phyloP scores from a whole-genome alignment of 164 flowering plant genomes.

The Echeveria elegans region DNA sequence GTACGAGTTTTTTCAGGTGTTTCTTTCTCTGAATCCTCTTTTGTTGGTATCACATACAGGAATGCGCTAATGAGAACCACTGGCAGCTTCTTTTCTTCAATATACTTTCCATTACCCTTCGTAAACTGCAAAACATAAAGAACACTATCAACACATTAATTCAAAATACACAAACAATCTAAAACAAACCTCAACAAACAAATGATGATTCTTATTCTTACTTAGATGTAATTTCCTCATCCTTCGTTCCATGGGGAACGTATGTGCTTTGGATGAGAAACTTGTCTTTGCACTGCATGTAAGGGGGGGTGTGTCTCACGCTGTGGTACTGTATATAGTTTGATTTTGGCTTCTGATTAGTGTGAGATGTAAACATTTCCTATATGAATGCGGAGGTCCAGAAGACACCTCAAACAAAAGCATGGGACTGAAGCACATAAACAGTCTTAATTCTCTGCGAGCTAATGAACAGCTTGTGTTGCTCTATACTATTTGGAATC shows the following conservation, averaged over 20 bases:
- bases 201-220: no score
- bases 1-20: slow-evolving; percentile 8
- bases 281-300: slow-evolving; percentile 80
- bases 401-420: background rate
- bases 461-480: no score
- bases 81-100: slow-evolving; percentile 69
- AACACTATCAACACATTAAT: slow-evolving; percentile 38
- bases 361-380: background rate
- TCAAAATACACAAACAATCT: no score
- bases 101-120: slow-evolving; percentile 33
- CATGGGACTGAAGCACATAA: background rate
- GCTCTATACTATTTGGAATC: background rate
- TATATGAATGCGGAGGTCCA: background rate
- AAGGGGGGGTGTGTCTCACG: slow-evolving; percentile 52
- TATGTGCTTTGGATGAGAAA: slow-evolving; percentile 76
- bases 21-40: slow-evolving; percentile 23
- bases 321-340: slow-evolving; percentile 50
- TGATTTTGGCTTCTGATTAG: background rate
- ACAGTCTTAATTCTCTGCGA: background rate
- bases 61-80: slow-evolving; percentile 58
- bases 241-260: slow-evolving; percentile 51
- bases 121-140: slow-evolving; percentile 16
- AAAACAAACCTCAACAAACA: slow-evolving; percentile 38
- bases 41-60: slow-evolving; percentile 35
- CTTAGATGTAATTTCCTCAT: slow-evolving; percentile 50